Conservation (phyloP, 306 rosid species). For the Quercus dentata region DNA sequence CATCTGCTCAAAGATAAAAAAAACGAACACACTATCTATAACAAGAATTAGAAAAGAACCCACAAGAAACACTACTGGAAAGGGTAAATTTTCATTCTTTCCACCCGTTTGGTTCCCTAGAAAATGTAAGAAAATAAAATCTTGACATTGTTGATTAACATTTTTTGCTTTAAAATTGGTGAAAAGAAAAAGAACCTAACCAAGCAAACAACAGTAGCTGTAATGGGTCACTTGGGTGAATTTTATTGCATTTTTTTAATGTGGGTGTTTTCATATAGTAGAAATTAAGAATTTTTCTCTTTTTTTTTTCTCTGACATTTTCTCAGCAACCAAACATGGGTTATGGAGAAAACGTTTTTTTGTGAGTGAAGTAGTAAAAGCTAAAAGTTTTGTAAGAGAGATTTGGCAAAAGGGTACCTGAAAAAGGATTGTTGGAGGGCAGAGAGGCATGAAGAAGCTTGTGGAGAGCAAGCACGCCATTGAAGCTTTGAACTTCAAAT, state of each 20-base stretch:
- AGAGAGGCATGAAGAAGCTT: conserved; percentile 20
- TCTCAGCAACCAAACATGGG: conserved; percentile 6
- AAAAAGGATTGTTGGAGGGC: conserved; percentile 2
- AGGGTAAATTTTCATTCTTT: background rate
- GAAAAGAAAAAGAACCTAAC: background rate
- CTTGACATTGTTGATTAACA: too few relatives aligned
- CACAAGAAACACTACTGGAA: background rate
- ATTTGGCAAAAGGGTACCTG: conserved; percentile 11
- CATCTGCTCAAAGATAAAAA: background rate
- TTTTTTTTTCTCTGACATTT: background rate
- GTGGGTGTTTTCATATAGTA: background rate
- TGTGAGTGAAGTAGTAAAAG: background rate
- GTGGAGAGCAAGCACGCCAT: conserved; percentile 35
- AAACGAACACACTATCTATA: background rate
- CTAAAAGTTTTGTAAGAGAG: background rate
- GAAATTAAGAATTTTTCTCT: background rate
- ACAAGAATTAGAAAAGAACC: background rate
- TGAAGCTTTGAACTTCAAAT: conserved; percentile 8
- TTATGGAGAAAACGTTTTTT: background rate
- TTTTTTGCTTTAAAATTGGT: too few relatives aligned
- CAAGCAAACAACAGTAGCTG: background rate
- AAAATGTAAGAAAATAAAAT: background rate
- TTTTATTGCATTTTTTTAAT: background rate
- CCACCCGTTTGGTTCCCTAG: background rate
- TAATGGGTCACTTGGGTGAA: background rate